A percentile compares a stretch with the other conserved stretches of the same genome.
These are phyloP conservation scores for Pseudozyma flocculosa DNA, from an alignment of 1,284 basidiomycete species.

Conservation along the genomic window DNA sequence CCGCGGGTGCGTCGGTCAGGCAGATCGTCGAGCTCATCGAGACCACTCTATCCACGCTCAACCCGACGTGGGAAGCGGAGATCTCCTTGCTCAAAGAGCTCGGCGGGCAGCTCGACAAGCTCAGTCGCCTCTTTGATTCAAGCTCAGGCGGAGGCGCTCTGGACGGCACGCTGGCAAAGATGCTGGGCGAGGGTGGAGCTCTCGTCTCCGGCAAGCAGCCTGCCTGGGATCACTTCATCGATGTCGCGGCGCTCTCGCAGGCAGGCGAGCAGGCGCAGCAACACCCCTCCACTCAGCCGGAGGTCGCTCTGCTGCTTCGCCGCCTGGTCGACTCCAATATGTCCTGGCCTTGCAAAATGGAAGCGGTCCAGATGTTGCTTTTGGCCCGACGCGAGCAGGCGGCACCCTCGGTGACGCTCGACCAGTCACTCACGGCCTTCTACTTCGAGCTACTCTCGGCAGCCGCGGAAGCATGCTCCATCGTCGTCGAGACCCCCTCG, in stretches of 20 bases:
- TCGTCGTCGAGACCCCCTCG: constrained; percentile 18
- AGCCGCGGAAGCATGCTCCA: constrained; percentile 26
- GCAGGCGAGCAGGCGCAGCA: neutral
- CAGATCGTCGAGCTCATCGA: no score
- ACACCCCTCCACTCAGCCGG: constrained; percentile 21
- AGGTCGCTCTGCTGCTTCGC: constrained; percentile 25
- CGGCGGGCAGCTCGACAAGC: no score
- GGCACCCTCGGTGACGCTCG: constrained; percentile 21
- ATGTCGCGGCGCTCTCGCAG: constrained; percentile 5
- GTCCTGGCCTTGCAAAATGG: constrained; percentile 20
- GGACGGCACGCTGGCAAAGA: no score
- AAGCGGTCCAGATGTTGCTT: constrained; percentile 29
- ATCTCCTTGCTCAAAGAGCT: no score
- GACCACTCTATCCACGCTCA: no score
- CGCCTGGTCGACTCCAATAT: constrained; percentile 16
- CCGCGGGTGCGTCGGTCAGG: no score
- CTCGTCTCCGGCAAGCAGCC: no score
- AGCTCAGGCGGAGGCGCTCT: no score
- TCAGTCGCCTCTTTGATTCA: no score
- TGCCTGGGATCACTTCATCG: constrained; percentile 33
- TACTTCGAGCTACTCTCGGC: constrained; percentile 32
- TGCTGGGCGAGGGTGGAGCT: no score
- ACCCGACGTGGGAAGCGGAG: no score
- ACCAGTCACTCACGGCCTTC: constrained; percentile 28
- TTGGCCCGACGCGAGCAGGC: constrained; percentile 20